A percentile compares a stretch with the other conserved stretches of the same genome.
phyloP scores from a whole-genome alignment of 1,284 basidiomycete species.

The Erythrobasidium hasegawianum region DNA sequence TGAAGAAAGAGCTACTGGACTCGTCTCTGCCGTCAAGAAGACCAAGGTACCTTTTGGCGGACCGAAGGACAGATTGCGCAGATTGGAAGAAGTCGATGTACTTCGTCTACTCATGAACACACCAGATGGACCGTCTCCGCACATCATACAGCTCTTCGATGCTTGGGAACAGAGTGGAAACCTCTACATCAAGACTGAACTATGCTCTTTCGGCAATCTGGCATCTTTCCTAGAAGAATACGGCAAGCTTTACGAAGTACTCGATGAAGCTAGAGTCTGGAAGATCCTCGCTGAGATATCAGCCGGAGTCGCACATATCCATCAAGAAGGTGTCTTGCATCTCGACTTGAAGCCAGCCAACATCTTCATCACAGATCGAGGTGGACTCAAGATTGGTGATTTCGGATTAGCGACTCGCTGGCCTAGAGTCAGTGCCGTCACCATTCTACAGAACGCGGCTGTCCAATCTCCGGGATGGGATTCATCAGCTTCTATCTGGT shows the following conservation, averaged over 20 bases:
- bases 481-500: slow-evolving; percentile 35
- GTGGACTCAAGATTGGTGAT: slow-evolving; percentile 94
- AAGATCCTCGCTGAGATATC: slow-evolving; percentile 90
- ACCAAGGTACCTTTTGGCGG: slow-evolving; percentile 86
- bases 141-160: slow-evolving; percentile 85
- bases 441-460: slow-evolving; percentile 41
- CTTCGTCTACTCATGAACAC: slow-evolving; percentile 67
- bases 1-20: slow-evolving; percentile 59
- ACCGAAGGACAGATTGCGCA: slow-evolving; percentile 76
- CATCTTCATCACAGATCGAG: slow-evolving; percentile 83
- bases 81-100: slow-evolving; percentile 93
- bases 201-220: slow-evolving; percentile 89
- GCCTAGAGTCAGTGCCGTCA: slow-evolving; percentile 38
- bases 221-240: slow-evolving; percentile 90
- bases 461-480: slow-evolving; percentile 40
- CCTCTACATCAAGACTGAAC: slow-evolving; percentile 89
- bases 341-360: slow-evolving; percentile 98
- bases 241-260: slow-evolving; percentile 71
- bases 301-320: slow-evolving; percentile 75
- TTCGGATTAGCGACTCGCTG: slow-evolving; percentile 78
- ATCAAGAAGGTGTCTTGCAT: slow-evolving; percentile 83
- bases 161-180: slow-evolving; percentile 94
- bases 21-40: slow-evolving; percentile 85
- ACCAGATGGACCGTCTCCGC: slow-evolving; percentile 55
- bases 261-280: slow-evolving; percentile 94